Evolutionary conservation across 441 rosid species (phyloP), one percentile per base, ranked within the genome.

Genomic region (Flueggea neowawraea): DNA sequence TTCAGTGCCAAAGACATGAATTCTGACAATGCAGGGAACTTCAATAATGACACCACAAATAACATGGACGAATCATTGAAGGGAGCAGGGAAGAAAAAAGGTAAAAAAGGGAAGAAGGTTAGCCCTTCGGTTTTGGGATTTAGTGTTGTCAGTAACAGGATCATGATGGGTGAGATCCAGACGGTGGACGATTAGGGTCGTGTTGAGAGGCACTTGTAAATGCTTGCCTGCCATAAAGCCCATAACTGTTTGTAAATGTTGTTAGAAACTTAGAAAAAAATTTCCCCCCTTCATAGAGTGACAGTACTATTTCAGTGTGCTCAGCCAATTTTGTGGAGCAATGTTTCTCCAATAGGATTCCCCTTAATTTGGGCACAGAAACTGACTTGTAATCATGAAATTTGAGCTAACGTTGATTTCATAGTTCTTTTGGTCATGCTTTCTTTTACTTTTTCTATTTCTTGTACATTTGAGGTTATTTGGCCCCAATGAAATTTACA

Each of bases 101-200:
- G 87, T 7, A 95, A 90, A 76, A 90, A 87, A 75, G 96, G 96
- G 61, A 95, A 95, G 89, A 92, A 92, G 78, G 85, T 95, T 31
- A 92, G 82, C 50, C 78, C 96, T 3, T 71, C 96, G 3, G 96
- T 78, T 69, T 72, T 95, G 45, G 98, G 98, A 15, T 95, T 95
- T 61, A 95, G 81, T 33, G 96, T 95, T 14, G 97, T 92, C 49
- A 95, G 99, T 68, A 92, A 95, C 83, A 82, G 98, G 64, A 95
- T 95, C 68, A 88, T 90, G 98, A 95, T 78, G 99, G 99, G 99
- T 17, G 98, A 95, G 92, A 92, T 92, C 68, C 99, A 95, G 77
- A 68, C 84, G 0, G 73, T 83, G 52, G 99, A 90, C 52, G 99
- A 95, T 56, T 95, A 82, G 81, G 14, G 4, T 47, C n/a, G 4